phyloP scores from a whole-genome alignment of 192 early-diverging fungal genomes.

The Rhizoclosmatium globosum region DNA sequence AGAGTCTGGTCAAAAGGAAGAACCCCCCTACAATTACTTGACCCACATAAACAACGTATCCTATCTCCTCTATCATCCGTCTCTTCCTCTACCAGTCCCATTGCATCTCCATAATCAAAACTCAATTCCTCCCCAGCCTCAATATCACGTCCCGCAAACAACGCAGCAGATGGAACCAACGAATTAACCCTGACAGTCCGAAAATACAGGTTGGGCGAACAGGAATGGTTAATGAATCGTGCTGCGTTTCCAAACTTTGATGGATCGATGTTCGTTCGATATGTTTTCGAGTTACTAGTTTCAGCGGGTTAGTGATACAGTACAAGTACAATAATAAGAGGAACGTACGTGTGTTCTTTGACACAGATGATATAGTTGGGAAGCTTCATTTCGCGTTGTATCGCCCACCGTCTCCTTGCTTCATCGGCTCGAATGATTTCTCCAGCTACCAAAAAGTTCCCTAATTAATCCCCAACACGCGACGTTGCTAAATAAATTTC shows the following conservation, averaged over 20 bases:
- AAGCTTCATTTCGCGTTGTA: constrained; percentile 13
- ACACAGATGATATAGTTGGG: constrained; percentile 50
- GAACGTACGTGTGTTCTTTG: constrained; percentile 30
- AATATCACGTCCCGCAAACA: constrained; percentile 46
- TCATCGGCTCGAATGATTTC: constrained; percentile 46
- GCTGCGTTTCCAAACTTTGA: constrained; percentile 41
- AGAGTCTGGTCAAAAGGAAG: constrained; percentile 16
- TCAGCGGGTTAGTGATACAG: background rate
- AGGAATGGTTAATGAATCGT: constrained; percentile 55
- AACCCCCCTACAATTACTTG: constrained; percentile 1
- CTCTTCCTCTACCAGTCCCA: background rate
- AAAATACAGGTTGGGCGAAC: constrained; percentile 46
- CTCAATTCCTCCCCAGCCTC: constrained; percentile 43
- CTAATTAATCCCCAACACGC: background rate
- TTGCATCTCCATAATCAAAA: constrained; percentile 41
- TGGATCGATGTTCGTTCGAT: constrained; percentile 52
- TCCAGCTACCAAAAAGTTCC: constrained; percentile 22
- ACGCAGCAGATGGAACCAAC: constrained; percentile 40
- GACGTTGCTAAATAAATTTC: background rate
- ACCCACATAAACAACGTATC: constrained; percentile 3
- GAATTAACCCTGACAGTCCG: constrained; percentile 39
- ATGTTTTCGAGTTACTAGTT: background rate
- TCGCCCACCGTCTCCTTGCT: constrained; percentile 42
- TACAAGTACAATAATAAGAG: too few relatives aligned
- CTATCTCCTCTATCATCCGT: background rate